A percentile compares a stretch with the other conserved stretches of the same genome.
Conservation (phyloP, 345 rosid genomes). For the Reutealis trisperma region DNA sequence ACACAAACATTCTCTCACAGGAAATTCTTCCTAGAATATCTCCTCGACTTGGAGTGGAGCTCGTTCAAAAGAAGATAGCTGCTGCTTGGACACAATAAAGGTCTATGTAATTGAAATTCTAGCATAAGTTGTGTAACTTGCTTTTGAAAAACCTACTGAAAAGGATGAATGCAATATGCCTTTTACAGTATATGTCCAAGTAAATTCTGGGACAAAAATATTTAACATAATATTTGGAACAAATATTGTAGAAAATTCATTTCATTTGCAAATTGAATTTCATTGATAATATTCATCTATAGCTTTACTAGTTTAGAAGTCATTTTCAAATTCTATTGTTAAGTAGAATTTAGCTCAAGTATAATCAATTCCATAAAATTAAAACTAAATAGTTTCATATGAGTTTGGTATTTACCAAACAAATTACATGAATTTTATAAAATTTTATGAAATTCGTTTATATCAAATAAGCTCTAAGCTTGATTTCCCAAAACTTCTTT, state of each 20-base stretch:
- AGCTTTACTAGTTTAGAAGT: too few relatives aligned
- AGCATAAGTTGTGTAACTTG: neutral
- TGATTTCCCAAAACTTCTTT: conserved; percentile 19
- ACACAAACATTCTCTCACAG: conserved; percentile 32
- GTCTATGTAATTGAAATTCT: conserved; percentile 13
- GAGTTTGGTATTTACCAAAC: too few relatives aligned
- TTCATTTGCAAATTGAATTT: too few relatives aligned
- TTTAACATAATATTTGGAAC: neutral
- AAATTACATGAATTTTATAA: too few relatives aligned
- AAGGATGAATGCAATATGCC: neutral
- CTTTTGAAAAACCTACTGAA: neutral
- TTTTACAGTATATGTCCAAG: neutral
- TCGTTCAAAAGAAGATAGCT: conserved; percentile 72
- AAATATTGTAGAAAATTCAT: too few relatives aligned
- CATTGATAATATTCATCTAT: too few relatives aligned
- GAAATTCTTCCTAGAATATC: conserved; percentile 69
- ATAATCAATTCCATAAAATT: too few relatives aligned
- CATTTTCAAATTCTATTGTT: too few relatives aligned
- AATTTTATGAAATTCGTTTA: too few relatives aligned
- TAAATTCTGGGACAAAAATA: neutral
- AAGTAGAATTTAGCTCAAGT: too few relatives aligned
- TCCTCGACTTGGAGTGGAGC: conserved; percentile 69
- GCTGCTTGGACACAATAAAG: conserved; percentile 54
- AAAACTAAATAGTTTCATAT: too few relatives aligned
- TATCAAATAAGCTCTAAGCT: neutral